Conservation (phyloP, 352 stramenopile species). For the Phytophthora nicotianae region DNA sequence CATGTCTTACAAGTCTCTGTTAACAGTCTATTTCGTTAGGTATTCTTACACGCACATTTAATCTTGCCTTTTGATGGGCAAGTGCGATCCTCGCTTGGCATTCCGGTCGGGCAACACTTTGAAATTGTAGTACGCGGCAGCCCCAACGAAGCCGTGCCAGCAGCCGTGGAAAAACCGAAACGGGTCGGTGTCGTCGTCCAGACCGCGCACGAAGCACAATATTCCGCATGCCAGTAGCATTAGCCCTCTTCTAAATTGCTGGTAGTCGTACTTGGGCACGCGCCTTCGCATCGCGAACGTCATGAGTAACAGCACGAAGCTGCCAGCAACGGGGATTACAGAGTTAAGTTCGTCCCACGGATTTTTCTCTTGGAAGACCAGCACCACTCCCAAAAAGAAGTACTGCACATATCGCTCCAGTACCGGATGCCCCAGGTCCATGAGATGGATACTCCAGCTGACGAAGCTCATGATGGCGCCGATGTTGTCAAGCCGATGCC, state of each 20-base stretch:
- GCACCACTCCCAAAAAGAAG: slow-evolving; percentile 61
- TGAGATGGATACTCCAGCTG: slow-evolving; percentile 76
- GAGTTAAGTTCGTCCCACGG: slow-evolving; percentile 76
- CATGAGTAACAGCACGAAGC: slow-evolving; percentile 48
- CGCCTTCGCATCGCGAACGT: slow-evolving; percentile 47
- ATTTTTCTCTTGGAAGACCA: slow-evolving; percentile 80
- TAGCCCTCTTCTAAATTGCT: slow-evolving; percentile 52
- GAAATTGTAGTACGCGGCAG: slow-evolving; percentile 77
- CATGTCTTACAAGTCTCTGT: background rate
- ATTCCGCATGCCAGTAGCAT: slow-evolving; percentile 54
- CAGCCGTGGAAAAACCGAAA: slow-evolving; percentile 86
- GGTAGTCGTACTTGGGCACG: slow-evolving; percentile 61
- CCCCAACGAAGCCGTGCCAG: slow-evolving; percentile 79
- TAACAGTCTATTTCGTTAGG: slow-evolving; percentile 15
- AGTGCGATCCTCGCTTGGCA: slow-evolving; percentile 20
- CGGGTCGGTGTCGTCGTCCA: slow-evolving; percentile 77
- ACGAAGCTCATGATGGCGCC: slow-evolving; percentile 86
- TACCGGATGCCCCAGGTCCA: slow-evolving; percentile 55
- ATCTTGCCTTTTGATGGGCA: slow-evolving; percentile 50
- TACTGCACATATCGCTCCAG: slow-evolving; percentile 71
- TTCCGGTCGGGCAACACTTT: slow-evolving; percentile 50
- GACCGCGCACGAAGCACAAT: slow-evolving; percentile 60
- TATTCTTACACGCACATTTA: slow-evolving; percentile 7
- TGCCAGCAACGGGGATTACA: slow-evolving; percentile 46
- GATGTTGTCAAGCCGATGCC: slow-evolving; percentile 84